Evolutionary conservation across 176 grass and related monocot species (phyloP).

Genomic region (Bothriochloa decipiens): DNA sequence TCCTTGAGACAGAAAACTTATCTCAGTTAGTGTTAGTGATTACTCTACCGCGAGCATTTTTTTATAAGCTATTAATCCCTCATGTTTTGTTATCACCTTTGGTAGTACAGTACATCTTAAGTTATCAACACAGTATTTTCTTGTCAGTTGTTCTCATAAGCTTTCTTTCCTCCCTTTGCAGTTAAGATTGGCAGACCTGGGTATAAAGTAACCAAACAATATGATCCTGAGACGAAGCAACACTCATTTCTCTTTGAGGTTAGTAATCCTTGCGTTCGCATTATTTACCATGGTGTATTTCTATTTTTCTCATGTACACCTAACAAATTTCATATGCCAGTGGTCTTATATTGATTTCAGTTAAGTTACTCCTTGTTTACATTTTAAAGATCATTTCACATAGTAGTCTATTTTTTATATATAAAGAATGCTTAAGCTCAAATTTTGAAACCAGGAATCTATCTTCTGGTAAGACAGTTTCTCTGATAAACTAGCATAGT

Average conservation of each 20-base stretch:
- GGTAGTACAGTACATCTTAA: not conserved
- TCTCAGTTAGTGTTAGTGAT: not conserved
- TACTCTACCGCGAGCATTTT: not conserved
- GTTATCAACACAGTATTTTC: not conserved
- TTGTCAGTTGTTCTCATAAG: conserved; percentile 29
- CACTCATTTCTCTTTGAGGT: conserved; percentile 96
- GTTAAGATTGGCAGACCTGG: conserved; percentile 98
- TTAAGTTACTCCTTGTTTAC: conserved; percentile 27
- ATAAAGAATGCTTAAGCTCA: not conserved
- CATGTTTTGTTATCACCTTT: not conserved
- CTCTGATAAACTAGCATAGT: not conserved
- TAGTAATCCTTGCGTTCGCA: not conserved
- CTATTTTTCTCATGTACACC: not conserved
- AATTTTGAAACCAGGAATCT: not conserved
- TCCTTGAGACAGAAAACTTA: not conserved
- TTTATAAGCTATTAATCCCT: not conserved
- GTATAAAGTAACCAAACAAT: conserved; percentile 93
- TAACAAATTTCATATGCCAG: conserved; percentile 21
- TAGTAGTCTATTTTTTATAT: not conserved
- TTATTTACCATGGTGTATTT: not conserved
- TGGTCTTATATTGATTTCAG: conserved; percentile 25
- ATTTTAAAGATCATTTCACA: conserved; percentile 21
- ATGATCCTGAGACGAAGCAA: conserved; percentile 83
- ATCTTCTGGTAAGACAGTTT: not conserved
- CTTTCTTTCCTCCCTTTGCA: conserved; percentile 46